These are phyloP conservation scores for Coelastrella sp. DNA, from an alignment of 139 green algal genomes.

Conservation along the genomic window DNA sequence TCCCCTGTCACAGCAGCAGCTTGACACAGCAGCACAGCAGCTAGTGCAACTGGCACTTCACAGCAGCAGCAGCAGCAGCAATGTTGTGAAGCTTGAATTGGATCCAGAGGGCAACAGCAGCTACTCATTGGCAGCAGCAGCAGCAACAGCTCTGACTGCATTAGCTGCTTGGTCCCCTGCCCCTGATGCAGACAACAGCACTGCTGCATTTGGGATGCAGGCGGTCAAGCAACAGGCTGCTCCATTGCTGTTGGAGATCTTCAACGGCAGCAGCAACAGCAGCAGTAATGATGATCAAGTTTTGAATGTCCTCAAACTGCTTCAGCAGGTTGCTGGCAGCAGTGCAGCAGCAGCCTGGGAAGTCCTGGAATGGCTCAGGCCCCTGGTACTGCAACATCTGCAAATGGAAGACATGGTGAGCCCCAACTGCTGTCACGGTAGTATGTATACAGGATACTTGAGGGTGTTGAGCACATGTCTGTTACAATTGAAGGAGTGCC, in stretches of 20 bases:
- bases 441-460: background rate
- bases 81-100: background rate
- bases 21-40: background rate
- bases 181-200: background rate
- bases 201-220: constrained; percentile 10
- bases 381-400: constrained; percentile 16
- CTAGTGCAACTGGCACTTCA: constrained; percentile 14
- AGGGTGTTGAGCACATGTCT: background rate
- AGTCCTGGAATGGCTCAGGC: constrained; percentile 39
- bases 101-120: constrained; percentile 1
- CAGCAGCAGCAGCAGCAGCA: background rate
- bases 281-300: background rate
- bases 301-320: background rate
- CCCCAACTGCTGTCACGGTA: background rate
- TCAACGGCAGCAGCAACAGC: constrained; percentile 25
- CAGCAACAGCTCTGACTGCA: background rate
- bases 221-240: constrained; percentile 11
- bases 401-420: background rate
- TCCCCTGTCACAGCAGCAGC: constrained; percentile 17
- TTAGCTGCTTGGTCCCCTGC: background rate
- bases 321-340: constrained; percentile 42
- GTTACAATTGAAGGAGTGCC: background rate
- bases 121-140: background rate
- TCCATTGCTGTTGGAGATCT: constrained; percentile 21
- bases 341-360: constrained; percentile 33